Evolutionary conservation across 495 filamentous ascomycete species (phyloP).

Genomic region (Glutinoglossum americanum): DNA sequence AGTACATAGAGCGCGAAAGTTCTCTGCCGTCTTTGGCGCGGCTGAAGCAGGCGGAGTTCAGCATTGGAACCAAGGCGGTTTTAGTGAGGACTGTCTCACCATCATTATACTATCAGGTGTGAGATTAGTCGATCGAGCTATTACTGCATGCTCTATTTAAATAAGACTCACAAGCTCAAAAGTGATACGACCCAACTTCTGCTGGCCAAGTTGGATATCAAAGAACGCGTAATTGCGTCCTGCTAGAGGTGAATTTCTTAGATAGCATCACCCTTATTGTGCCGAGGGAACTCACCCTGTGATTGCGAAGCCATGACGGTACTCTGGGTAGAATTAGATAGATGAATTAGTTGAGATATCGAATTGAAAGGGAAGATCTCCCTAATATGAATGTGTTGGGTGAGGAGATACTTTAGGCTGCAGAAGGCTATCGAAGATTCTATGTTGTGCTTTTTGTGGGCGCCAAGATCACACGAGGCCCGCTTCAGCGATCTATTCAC

Average conservation of each 20-base stretch:
- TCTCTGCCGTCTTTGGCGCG: constrained; percentile 84
- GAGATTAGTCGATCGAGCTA: constrained; percentile 3
- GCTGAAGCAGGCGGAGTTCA: constrained; percentile 21
- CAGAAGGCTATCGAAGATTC: not conserved
- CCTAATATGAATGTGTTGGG: not conserved
- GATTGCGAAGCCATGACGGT: not conserved
- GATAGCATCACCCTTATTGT: constrained; percentile 2
- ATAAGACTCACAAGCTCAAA: constrained; percentile 49
- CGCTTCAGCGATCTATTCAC: not conserved
- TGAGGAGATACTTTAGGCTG: not conserved
- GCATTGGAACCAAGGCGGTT: not conserved
- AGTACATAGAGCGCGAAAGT: constrained; percentile 95
- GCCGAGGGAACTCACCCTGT: not conserved
- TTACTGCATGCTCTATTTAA: not conserved
- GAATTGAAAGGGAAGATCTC: not conserved
- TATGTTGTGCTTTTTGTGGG: not conserved
- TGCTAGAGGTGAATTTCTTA: constrained; percentile 26
- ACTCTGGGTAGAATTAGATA: not conserved
- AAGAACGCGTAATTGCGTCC: constrained; percentile 62
- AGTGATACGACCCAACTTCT: constrained; percentile 47
- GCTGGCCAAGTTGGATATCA: constrained; percentile 60
- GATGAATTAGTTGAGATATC: not conserved
- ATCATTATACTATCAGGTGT: constrained; percentile 46
- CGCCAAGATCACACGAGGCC: not conserved
- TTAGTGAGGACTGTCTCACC: constrained; percentile 18